A percentile compares a stretch with the other conserved stretches of the same genome.
Conservation (phyloP, 257 asterid genomes). For the Lavandula angustifolia region DNA sequence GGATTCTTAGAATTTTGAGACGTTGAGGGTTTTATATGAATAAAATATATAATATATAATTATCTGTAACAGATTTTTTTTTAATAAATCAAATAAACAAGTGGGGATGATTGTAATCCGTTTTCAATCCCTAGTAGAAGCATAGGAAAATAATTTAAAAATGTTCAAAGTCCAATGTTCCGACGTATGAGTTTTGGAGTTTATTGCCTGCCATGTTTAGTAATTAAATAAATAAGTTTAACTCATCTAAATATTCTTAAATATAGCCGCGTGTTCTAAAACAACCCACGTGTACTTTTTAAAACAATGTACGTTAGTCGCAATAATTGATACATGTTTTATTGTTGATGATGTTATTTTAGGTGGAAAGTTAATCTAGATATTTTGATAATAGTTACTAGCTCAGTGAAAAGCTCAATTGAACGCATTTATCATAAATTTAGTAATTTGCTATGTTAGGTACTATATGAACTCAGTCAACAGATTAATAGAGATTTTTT, state of each 20-base stretch:
- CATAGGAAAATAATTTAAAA: slow-evolving; percentile 19
- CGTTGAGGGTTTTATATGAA: slow-evolving; percentile 38
- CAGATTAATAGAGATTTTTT: too few relatives aligned
- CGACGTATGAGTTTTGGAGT: slow-evolving; percentile 43
- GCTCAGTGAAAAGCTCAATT: too few relatives aligned
- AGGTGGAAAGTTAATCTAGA: too few relatives aligned
- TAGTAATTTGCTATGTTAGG: too few relatives aligned
- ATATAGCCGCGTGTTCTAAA: slow-evolving; percentile 43
- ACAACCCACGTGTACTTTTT: slow-evolving; percentile 39
- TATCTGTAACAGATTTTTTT: slow-evolving; percentile 11
- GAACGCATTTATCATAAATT: too few relatives aligned
- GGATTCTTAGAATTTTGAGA: slow-evolving; percentile 49
- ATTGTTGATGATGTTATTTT: too few relatives aligned
- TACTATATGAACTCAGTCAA: too few relatives aligned
- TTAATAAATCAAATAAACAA: not conserved
- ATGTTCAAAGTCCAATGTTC: slow-evolving; percentile 26
- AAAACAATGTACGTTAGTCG: not conserved
- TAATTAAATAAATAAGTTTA: slow-evolving; percentile 34
- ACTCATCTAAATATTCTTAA: slow-evolving; percentile 22
- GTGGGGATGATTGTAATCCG: slow-evolving; percentile 30
- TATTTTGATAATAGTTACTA: too few relatives aligned
- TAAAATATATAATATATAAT: slow-evolving; percentile 24
- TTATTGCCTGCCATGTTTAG: slow-evolving; percentile 48
- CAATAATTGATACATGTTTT: slow-evolving; percentile 3
- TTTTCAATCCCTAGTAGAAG: slow-evolving; percentile 22